Percentiles rank a stretch among this genome's conserved stretches.
Evolutionary conservation across 495 filamentous ascomycete species (phyloP).

Genomic region (Neurospora sp.): DNA sequence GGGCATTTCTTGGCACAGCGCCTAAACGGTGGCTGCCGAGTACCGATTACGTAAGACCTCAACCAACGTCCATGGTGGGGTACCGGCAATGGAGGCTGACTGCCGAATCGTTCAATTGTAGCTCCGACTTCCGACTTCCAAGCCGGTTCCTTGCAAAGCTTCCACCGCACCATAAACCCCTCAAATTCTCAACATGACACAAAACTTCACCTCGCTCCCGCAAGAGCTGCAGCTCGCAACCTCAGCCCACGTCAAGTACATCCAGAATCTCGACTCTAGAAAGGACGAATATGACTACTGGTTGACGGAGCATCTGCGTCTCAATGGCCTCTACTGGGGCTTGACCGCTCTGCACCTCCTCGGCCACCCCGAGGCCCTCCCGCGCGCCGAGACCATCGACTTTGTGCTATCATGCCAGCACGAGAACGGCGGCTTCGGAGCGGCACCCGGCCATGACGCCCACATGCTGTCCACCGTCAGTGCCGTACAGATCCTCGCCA

Average conservation of each 20-base stretch:
- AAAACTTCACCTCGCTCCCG: constrained; percentile 30
- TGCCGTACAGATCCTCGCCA: constrained; percentile 82
- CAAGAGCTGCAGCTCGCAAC: constrained; percentile 55
- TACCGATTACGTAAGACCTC: constrained; percentile 1
- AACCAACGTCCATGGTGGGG: background rate
- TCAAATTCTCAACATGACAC: constrained; percentile 11
- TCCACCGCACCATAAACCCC: background rate
- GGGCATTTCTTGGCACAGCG: background rate
- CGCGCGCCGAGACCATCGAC: constrained; percentile 70
- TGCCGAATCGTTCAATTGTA: too few relatives aligned
- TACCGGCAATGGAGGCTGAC: background rate
- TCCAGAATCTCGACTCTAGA: constrained; percentile 82
- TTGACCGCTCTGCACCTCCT: constrained; percentile 81
- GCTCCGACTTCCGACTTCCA: too few relatives aligned
- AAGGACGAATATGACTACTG: constrained; percentile 95
- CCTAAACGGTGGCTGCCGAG: background rate
- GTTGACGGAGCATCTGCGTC: constrained; percentile 88
- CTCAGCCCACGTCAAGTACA: constrained; percentile 82
- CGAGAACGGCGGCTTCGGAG: constrained; percentile 82
- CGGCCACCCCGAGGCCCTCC: constrained; percentile 65
- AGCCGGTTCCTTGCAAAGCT: background rate
- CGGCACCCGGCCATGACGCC: constrained; percentile 86
- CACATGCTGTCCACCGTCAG: constrained; percentile 94
- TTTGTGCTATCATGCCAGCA: constrained; percentile 89
- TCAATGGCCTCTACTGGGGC: constrained; percentile 96